A percentile compares a stretch with the other conserved stretches of the same genome.
phyloP scores from a whole-genome alignment of 352 stramenopile genomes.

The Pythium grandisporangium region DNA sequence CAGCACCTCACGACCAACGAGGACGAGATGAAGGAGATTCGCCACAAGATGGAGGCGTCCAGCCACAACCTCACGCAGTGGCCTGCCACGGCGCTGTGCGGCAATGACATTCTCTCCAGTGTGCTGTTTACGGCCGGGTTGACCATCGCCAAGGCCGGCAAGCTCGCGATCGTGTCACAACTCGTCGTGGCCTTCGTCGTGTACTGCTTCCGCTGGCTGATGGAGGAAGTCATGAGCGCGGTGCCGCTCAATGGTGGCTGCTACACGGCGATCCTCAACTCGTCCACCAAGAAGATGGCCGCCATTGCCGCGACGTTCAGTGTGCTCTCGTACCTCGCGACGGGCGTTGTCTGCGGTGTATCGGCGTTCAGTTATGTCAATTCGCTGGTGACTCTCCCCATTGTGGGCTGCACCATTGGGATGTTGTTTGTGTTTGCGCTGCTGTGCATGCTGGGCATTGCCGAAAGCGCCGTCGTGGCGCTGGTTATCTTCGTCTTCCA shows the following conservation, averaged over 20 bases:
- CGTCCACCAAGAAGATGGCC: slow-evolving; percentile 67
- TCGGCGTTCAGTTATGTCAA: slow-evolving; percentile 76
- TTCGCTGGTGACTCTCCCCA: slow-evolving; percentile 38
- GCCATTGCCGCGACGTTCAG: slow-evolving; percentile 64
- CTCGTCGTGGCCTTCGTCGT: slow-evolving; percentile 40
- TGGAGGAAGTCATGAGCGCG: slow-evolving; percentile 75
- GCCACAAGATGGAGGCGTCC: slow-evolving; percentile 2
- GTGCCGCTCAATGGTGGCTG: slow-evolving; percentile 82
- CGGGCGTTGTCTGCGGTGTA: slow-evolving; percentile 41
- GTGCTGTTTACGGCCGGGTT: slow-evolving; percentile 56
- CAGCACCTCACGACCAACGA: slow-evolving; percentile 10
- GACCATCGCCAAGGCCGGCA: slow-evolving; percentile 35
- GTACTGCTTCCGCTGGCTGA: slow-evolving; percentile 50
- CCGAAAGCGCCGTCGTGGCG: slow-evolving; percentile 63
- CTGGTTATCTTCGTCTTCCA: slow-evolving; percentile 74
- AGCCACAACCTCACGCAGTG: slow-evolving; percentile 51
- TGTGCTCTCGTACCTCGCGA: slow-evolving; percentile 83
- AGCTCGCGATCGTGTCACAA: slow-evolving; percentile 63
- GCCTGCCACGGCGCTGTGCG: slow-evolving; percentile 74
- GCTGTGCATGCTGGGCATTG: slow-evolving; percentile 68
- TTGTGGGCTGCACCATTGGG: slow-evolving; percentile 23
- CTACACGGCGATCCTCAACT: slow-evolving; percentile 85
- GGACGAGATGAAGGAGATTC: slow-evolving; percentile 14
- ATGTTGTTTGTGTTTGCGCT: slow-evolving; percentile 68
- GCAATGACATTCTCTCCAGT: slow-evolving; percentile 83